These are phyloP conservation scores for Dentipellis sp. DNA, from an alignment of 768 basidiomycete genomes.

Conservation along the genomic window DNA sequence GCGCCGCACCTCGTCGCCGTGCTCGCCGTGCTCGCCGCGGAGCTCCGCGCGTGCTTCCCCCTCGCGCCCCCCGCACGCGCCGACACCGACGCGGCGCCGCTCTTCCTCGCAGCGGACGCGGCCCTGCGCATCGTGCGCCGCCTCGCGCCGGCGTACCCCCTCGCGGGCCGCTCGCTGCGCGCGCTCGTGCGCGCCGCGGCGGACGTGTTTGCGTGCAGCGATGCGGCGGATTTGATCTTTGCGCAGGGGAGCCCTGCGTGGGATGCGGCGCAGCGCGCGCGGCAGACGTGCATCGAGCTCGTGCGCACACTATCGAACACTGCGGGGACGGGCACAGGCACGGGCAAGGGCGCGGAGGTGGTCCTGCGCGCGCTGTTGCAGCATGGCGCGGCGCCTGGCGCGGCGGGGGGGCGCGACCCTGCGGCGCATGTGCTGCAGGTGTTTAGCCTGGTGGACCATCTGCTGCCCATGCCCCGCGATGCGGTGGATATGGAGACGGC, in stretches of 20 bases:
- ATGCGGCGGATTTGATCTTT: slow-evolving; percentile 32
- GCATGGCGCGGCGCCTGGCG: slow-evolving; percentile 24
- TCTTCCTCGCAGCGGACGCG: slow-evolving; percentile 48
- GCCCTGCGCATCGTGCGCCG: slow-evolving; percentile 40
- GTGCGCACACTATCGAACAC: slow-evolving; percentile 33
- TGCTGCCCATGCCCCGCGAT: slow-evolving; percentile 35
- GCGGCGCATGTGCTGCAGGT: slow-evolving; percentile 45
- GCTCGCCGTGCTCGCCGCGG: slow-evolving; percentile 37
- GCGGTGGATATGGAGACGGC: slow-evolving; percentile 23
- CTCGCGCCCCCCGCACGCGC: slow-evolving; percentile 18
- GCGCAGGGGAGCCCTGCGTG: slow-evolving; percentile 30
- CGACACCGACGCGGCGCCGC: slow-evolving; percentile 34
- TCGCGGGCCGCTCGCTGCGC: slow-evolving; percentile 42
- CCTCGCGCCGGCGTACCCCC: slow-evolving; percentile 37
- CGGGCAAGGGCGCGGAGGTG: slow-evolving; percentile 27
- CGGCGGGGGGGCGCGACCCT: slow-evolving; percentile 39
- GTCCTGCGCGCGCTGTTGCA: slow-evolving; percentile 51
- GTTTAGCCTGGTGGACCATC: slow-evolving; percentile 44
- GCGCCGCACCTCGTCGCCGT: slow-evolving; percentile 47
- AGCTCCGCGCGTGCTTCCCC: slow-evolving; percentile 46
- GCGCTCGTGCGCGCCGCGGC: slow-evolving; percentile 33
- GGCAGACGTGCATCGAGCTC: slow-evolving; percentile 43
- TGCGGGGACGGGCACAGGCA: slow-evolving; percentile 14
- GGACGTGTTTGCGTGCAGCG: slow-evolving; percentile 49
- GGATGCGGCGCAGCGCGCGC: slow-evolving; percentile 33